These are phyloP conservation scores for Inonotus obliquus DNA, from an alignment of 1,284 basidiomycete species.

Conservation along the genomic window DNA sequence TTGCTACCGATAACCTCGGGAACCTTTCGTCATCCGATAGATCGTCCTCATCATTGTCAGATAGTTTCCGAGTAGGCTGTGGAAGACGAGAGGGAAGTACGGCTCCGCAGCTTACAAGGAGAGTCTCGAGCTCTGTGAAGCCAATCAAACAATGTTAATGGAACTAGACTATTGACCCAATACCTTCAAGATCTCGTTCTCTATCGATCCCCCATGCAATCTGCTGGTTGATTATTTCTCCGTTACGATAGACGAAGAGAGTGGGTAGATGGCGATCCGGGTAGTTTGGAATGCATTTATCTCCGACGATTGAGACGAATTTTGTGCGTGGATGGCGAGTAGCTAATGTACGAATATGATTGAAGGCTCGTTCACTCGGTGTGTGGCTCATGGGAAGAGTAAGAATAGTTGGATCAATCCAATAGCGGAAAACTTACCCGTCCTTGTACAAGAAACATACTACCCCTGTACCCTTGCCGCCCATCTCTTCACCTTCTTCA, in stretches of 20 bases:
- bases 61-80: slow-evolving; percentile 25
- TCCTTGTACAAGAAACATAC: slow-evolving; percentile 90
- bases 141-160: slow-evolving; percentile 9
- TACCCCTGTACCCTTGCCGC: slow-evolving; percentile 71
- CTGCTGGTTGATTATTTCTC: slow-evolving; percentile 84
- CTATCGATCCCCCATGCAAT: slow-evolving; percentile 78
- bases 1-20: slow-evolving; percentile 51
- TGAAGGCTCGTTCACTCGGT: slow-evolving; percentile 71
- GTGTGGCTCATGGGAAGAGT: slow-evolving; percentile 50
- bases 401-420: neutral
- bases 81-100: slow-evolving; percentile 47
- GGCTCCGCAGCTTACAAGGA: slow-evolving; percentile 57
- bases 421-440: slow-evolving; percentile 44
- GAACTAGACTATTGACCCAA: slow-evolving; percentile 17
- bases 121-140: slow-evolving; percentile 63
- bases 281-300: slow-evolving; percentile 94
- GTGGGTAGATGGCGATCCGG: slow-evolving; percentile 92
- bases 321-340: slow-evolving; percentile 85
- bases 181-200: slow-evolving; percentile 79
- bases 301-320: slow-evolving; percentile 93
- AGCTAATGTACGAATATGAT: slow-evolving; percentile 73
- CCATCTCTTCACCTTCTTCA: slow-evolving; percentile 61
- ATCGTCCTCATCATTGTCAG: slow-evolving; percentile 30
- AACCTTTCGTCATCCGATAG: slow-evolving; percentile 40
- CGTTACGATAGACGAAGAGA: slow-evolving; percentile 88